These are phyloP conservation scores for Choiromyces venosus DNA, from an alignment of 495 filamentous ascomycete genomes.

Conservation along the genomic window DNA sequence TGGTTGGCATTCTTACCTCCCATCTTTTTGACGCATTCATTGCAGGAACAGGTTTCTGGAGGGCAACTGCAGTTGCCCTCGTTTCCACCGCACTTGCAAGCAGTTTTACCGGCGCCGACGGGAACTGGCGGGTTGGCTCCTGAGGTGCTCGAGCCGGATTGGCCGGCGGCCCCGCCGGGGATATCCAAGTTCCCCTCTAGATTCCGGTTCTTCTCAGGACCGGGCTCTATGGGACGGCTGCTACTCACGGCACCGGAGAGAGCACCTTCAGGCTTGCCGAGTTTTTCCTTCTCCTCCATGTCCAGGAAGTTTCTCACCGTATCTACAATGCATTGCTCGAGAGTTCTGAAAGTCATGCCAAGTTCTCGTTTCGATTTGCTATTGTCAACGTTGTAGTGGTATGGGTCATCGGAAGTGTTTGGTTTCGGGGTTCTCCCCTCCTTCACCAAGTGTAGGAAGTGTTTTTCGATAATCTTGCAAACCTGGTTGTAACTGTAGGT, in stretches of 20 bases:
- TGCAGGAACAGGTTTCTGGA: conserved; percentile 12
- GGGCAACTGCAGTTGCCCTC: conserved; percentile 14
- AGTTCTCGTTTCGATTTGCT: conserved; percentile 52
- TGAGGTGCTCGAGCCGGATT: too few relatives aligned
- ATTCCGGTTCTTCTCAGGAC: conserved; percentile 37
- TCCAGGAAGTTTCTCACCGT: conserved; percentile 50
- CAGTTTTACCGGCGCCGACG: conserved; percentile 10
- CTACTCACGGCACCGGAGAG: conserved; percentile 14
- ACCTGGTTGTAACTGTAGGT: conserved; percentile 36
- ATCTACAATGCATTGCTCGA: conserved; percentile 56
- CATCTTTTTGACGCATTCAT: conserved; percentile 11
- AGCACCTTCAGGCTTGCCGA: conserved; percentile 26
- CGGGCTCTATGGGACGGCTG: too few relatives aligned
- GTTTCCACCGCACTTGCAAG: conserved; percentile 9
- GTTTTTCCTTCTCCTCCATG: conserved; percentile 17
- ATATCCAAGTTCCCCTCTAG: too few relatives aligned
- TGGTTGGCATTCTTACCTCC: not conserved
- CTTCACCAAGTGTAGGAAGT: conserved; percentile 52
- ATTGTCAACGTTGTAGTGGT: conserved; percentile 45
- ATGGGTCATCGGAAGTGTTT: conserved; percentile 3
- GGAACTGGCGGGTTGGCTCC: conserved; percentile 1
- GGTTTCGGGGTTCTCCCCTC: conserved; percentile 18
- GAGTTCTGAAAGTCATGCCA: conserved; percentile 52
- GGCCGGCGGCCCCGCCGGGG: conserved; percentile 2
- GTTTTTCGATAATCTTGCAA: conserved; percentile 49